These are phyloP conservation scores for Dissophora globulifera DNA, from an alignment of 192 early-diverging fungal species.

Conservation along the genomic window DNA sequence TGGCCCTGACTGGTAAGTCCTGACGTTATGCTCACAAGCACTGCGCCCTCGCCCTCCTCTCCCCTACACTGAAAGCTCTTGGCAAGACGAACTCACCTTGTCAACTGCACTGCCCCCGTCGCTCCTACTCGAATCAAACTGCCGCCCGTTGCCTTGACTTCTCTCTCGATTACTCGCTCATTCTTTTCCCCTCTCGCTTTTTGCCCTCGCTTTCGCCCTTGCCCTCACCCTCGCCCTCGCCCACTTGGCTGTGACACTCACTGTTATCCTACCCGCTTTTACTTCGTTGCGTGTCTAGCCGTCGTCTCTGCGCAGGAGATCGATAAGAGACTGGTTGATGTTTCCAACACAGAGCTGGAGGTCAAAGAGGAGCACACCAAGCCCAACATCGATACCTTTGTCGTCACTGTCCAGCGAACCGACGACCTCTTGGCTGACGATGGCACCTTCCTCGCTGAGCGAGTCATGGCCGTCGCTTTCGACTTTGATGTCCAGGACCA, in stretches of 20 bases:
- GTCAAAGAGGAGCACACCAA: constrained; percentile 47
- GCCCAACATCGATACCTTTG: constrained; percentile 56
- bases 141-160: too few relatives aligned
- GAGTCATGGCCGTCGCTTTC: constrained; percentile 66
- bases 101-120: too few relatives aligned
- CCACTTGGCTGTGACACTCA: too few relatives aligned
- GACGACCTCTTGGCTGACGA: constrained; percentile 69
- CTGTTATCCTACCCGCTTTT: not conserved
- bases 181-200: not conserved
- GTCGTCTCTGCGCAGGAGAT: constrained; percentile 42
- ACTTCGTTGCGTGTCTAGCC: constrained; percentile 1
- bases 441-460: constrained; percentile 65
- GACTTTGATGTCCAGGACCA: constrained; percentile 65
- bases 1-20: constrained; percentile 28
- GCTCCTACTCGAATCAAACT: not conserved
- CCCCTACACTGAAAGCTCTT: too few relatives aligned
- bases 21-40: not conserved
- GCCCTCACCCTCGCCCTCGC: not conserved
- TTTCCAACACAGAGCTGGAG: constrained; percentile 48
- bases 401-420: constrained; percentile 64
- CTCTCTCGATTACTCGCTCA: too few relatives aligned
- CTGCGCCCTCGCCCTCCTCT: not conserved
- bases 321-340: constrained; percentile 49
- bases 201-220: not conserved
- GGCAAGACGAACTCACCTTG: too few relatives aligned